These are phyloP conservation scores for Gamsiella multidivaricata DNA, from an alignment of 192 early-diverging fungal genomes.

Conservation along the genomic window DNA sequence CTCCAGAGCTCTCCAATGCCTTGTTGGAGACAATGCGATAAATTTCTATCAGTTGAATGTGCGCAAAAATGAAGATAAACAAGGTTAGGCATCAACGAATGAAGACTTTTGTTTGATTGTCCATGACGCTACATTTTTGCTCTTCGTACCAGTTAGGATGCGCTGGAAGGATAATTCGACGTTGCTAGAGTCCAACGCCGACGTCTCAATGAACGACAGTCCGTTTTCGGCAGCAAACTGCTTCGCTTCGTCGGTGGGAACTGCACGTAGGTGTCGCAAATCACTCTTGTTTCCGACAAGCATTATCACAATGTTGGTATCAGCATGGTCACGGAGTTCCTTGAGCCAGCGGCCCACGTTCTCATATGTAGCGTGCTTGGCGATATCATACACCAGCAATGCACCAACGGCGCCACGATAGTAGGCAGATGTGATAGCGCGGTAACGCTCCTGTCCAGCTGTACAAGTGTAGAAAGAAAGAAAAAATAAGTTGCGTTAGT, in stretches of 20 bases:
- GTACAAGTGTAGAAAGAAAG: constrained; percentile 3
- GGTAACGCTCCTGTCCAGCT: constrained; percentile 83
- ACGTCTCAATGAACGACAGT: constrained; percentile 98
- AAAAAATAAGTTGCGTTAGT: constrained; percentile 4
- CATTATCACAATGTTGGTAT: constrained; percentile 99
- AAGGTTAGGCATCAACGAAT: neutral
- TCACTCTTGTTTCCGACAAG: constrained; percentile 99
- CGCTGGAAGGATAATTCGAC: constrained; percentile 96
- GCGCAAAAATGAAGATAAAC: constrained; percentile 2
- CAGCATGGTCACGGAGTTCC: constrained; percentile 96
- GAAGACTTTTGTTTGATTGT: neutral
- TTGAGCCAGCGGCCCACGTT: constrained; percentile 98
- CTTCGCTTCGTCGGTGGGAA: constrained; percentile 98
- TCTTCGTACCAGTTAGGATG: constrained; percentile 85
- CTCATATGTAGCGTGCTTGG: constrained; percentile 95
- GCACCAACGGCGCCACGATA: constrained; percentile 98
- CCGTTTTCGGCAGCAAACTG: constrained; percentile 96
- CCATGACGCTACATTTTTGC: neutral
- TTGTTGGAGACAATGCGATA: constrained; percentile 98
- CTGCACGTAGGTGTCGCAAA: constrained; percentile 94
- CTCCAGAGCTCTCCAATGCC: constrained; percentile 85
- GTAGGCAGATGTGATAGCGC: constrained; percentile 88
- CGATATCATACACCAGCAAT: constrained; percentile 97
- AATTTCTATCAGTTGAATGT: constrained; percentile 70
- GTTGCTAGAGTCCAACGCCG: constrained; percentile 95